Percentiles rank a stretch among this genome's conserved stretches.
Conservation (phyloP, 2,329 filamentous ascomycete genomes). For the Penicillium brasilianum region DNA sequence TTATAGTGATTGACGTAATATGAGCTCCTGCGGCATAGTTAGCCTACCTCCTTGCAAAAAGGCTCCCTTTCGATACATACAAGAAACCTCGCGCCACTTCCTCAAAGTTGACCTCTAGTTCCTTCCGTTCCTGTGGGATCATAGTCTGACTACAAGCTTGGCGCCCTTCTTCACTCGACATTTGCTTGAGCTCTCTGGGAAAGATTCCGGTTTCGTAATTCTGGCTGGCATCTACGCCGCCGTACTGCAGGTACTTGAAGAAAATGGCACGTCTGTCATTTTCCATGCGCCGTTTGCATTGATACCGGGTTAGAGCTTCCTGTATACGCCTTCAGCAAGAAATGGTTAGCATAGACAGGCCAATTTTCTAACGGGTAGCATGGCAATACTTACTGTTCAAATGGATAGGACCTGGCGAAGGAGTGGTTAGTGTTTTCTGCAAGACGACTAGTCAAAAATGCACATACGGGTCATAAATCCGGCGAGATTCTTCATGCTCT, state of each 20-base stretch:
- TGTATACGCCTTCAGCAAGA: conserved; percentile 71
- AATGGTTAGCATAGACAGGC: conserved; percentile 17
- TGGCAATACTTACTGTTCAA: conserved; percentile 59
- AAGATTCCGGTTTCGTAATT: conserved; percentile 69
- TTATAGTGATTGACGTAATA: conserved; percentile 63
- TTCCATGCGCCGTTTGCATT: conserved; percentile 75
- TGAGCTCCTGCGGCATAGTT: conserved; percentile 53
- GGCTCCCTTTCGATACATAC: conserved; percentile 52
- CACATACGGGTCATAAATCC: conserved; percentile 70
- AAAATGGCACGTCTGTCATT: conserved; percentile 68
- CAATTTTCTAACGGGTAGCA: neutral
- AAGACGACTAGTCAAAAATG: too few relatives aligned
- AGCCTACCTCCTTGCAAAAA: neutral
- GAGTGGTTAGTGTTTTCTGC: neutral
- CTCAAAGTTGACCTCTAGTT: conserved; percentile 81
- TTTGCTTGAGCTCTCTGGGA: conserved; percentile 64
- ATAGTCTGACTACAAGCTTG: conserved; percentile 61
- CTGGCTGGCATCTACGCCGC: conserved; percentile 71
- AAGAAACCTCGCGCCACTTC: conserved; percentile 78
- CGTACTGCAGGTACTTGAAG: conserved; percentile 78
- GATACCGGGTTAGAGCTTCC: conserved; percentile 80
- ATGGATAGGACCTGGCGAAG: conserved; percentile 41
- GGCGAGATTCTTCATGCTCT: conserved; percentile 68
- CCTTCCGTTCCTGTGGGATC: conserved; percentile 60
- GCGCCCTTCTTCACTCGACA: conserved; percentile 69